phyloP scores from a whole-genome alignment of 2,329 filamentous ascomycete genomes.

The Hypoxylon rubiginosum region DNA sequence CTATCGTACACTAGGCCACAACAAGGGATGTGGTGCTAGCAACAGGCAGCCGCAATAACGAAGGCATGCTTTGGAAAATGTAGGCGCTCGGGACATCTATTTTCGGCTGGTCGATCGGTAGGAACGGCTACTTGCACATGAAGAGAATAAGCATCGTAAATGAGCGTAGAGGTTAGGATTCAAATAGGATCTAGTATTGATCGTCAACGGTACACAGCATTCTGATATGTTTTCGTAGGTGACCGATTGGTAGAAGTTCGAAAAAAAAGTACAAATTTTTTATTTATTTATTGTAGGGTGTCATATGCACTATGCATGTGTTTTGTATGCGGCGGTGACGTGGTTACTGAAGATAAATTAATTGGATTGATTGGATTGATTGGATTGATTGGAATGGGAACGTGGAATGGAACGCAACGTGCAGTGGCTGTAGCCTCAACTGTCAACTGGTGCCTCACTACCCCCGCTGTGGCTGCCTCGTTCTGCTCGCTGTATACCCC shows the following conservation, averaged over 20 bases:
- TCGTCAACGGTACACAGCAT: slow-evolving; percentile 31
- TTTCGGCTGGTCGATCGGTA: slow-evolving; percentile 26
- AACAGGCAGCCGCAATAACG: slow-evolving; percentile 26
- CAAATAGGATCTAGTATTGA: slow-evolving; percentile 32
- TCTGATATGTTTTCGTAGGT: slow-evolving; percentile 1
- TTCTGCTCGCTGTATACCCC: background rate
- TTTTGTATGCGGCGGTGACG: slow-evolving; percentile 42
- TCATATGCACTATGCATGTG: slow-evolving; percentile 34
- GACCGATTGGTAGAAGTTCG: slow-evolving; percentile 1
- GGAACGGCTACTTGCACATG: slow-evolving; percentile 38
- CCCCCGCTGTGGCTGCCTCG: slow-evolving; percentile 22
- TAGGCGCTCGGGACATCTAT: slow-evolving; percentile 25
- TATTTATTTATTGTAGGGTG: slow-evolving; percentile 26
- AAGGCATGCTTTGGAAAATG: slow-evolving; percentile 38
- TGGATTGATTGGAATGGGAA: background rate
- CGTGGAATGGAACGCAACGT: slow-evolving; percentile 26
- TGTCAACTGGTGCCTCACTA: slow-evolving; percentile 13
- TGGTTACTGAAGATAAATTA: slow-evolving; percentile 32
- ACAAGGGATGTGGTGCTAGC: slow-evolving; percentile 16
- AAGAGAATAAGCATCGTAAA: slow-evolving; percentile 32
- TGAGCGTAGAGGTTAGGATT: slow-evolving; percentile 24
- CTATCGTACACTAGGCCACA: slow-evolving; percentile 27
- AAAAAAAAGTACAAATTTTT: slow-evolving; percentile 23
- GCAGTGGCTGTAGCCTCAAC: slow-evolving; percentile 22
- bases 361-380: background rate